Percentiles rank a stretch among this genome's conserved stretches.
These are phyloP conservation scores for Syzygium aromaticum DNA, from an alignment of 345 rosid genomes.

Conservation along the genomic window DNA sequence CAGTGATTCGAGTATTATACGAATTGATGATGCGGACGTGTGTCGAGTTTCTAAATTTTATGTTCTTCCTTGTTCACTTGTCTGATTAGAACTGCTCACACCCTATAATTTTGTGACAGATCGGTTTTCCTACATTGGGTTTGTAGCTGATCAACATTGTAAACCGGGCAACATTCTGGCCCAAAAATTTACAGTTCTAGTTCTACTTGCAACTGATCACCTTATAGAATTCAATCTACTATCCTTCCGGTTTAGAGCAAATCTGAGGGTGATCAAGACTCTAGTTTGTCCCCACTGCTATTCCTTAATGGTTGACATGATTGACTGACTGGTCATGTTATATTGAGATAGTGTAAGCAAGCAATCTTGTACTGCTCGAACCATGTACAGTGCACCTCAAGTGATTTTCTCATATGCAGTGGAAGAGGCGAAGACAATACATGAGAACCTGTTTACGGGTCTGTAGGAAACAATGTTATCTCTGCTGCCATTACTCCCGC, in stretches of 20 bases:
- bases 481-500: not conserved
- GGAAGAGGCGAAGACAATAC: not conserved
- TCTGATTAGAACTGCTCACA: not conserved
- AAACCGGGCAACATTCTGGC: not conserved
- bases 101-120: not conserved
- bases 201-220: not conserved
- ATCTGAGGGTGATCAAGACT: not conserved
- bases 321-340: not conserved
- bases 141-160: not conserved
- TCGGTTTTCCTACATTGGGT: not conserved
- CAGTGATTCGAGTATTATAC: not conserved
- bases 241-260: not conserved
- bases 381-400: not conserved
- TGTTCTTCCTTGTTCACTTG: not conserved
- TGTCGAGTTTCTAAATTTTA: not conserved
- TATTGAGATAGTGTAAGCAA: not conserved
- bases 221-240: not conserved
- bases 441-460: not conserved
- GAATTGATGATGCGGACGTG: not conserved
- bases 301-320: not conserved
- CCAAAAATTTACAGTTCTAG: not conserved
- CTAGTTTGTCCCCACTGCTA: not conserved
- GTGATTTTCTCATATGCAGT: not conserved
- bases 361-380: not conserved
- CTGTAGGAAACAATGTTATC: not conserved